phyloP scores from a whole-genome alignment of 1,139 yeast genomes.

The Protomyces lactucae-debilis region DNA sequence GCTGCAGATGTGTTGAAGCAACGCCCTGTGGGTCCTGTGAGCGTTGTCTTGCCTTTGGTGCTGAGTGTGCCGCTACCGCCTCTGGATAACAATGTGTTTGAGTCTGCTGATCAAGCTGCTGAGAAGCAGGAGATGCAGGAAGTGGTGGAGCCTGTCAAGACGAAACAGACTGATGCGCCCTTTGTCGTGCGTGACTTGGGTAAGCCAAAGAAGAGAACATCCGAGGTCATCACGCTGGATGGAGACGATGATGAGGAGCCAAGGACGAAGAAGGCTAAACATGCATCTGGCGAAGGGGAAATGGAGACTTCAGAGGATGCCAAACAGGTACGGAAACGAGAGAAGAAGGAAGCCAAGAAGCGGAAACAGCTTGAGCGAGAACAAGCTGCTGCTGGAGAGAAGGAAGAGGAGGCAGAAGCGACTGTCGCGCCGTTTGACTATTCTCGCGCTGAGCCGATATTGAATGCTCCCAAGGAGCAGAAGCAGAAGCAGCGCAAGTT shows the following conservation, averaged over 20 bases:
- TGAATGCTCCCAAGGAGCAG: slow-evolving; percentile 4
- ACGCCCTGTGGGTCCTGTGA: not conserved
- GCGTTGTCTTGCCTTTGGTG: not conserved
- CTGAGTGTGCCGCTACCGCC: slow-evolving; percentile 16
- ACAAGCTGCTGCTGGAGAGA: not conserved
- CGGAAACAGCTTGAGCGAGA: not conserved
- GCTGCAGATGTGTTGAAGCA: not conserved
- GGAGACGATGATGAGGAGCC: not conserved
- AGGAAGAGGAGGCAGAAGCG: not conserved
- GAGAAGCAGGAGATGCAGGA: not conserved
- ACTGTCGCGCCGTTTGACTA: slow-evolving; percentile 18
- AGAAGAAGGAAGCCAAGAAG: not conserved
- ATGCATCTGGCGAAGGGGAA: not conserved
- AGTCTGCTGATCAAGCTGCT: not conserved
- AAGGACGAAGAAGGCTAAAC: slow-evolving; percentile 6
- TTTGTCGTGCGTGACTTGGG: slow-evolving; percentile 17
- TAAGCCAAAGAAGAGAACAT: slow-evolving; percentile 10
- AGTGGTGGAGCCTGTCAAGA: not conserved
- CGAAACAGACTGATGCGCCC: not conserved
- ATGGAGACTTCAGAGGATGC: not conserved
- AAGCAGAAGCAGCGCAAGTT: slow-evolving; percentile 19
- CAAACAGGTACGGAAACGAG: not conserved
- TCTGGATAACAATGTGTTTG: slow-evolving; percentile 1
- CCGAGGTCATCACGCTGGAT: slow-evolving; percentile 5
- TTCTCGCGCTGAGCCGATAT: slow-evolving; percentile 14